These are phyloP conservation scores for Fistulinella prunicolor DNA, from an alignment of 768 basidiomycete species.

Conservation along the genomic window DNA sequence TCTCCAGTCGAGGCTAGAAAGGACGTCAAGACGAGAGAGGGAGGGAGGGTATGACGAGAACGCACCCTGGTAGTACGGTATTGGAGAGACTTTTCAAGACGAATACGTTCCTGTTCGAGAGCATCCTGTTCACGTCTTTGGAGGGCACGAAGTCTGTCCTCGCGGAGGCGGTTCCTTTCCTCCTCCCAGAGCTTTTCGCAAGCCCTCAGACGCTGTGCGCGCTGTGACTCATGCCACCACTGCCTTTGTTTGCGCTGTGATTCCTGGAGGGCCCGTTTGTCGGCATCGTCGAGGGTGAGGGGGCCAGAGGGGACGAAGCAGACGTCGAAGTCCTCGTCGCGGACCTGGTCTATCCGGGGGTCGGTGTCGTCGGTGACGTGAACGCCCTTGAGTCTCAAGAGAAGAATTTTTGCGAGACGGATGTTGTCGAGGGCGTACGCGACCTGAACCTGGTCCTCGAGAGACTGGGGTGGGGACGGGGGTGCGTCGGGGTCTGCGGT, in stretches of 20 bases:
- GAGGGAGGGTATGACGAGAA: no score
- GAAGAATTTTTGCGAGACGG: conserved; percentile 59
- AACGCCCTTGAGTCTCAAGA: conserved; percentile 59
- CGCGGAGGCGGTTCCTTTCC: conserved; percentile 42
- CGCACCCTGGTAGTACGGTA: conserved; percentile 23
- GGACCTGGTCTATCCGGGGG: conserved; percentile 60
- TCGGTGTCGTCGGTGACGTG: conserved; percentile 57
- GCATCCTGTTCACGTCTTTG: conserved; percentile 31
- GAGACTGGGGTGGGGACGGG: conserved; percentile 38
- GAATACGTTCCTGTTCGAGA: conserved; percentile 29
- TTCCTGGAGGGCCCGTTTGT: conserved; percentile 38
- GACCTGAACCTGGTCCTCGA: conserved; percentile 63
- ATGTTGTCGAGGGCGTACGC: conserved; percentile 69
- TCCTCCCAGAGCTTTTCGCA: conserved; percentile 50
- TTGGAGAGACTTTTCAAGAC: no score
- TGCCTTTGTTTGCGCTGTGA: conserved; percentile 34
- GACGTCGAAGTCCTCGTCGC: conserved; percentile 44
- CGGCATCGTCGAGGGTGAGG: conserved; percentile 40
- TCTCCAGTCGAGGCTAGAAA: conserved; percentile 21
- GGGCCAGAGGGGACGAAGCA: conserved; percentile 39
- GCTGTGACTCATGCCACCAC: conserved; percentile 34
- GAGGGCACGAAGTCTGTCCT: conserved; percentile 36
- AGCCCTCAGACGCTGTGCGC: conserved; percentile 39
- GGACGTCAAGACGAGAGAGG: background rate
- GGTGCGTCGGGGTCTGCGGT: conserved; percentile 25